Conservation (phyloP, 192 early-diverging fungal species). For the Rhizophagus clarus region DNA sequence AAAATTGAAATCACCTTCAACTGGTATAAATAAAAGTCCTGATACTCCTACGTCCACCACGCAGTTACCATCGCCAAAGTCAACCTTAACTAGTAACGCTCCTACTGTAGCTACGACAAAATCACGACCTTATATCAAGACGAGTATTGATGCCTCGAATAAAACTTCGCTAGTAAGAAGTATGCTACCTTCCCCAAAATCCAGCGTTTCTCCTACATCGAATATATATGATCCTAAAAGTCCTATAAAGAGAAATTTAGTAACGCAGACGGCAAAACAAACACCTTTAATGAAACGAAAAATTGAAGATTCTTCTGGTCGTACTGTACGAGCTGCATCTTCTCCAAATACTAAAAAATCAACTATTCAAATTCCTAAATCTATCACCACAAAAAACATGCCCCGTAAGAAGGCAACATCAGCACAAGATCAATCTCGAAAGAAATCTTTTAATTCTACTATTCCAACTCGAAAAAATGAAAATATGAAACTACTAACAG, state of each 20-base stretch:
- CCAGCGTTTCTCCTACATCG: neutral
- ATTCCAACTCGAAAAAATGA: neutral
- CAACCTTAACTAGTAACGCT: neutral
- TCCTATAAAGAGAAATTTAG: neutral
- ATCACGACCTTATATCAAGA: neutral
- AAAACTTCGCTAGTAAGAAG: neutral
- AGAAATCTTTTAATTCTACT: neutral
- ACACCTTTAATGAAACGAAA: neutral
- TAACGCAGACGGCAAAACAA: neutral
- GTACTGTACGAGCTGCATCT: conserved; percentile 3
- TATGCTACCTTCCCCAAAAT: neutral
- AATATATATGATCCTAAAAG: neutral
- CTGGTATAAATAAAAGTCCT: neutral
- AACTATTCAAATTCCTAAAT: neutral
- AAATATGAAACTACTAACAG: neutral
- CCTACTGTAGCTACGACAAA: neutral
- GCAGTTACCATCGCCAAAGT: neutral
- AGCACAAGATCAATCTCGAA: neutral
- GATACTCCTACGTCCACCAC: neutral
- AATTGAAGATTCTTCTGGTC: neutral
- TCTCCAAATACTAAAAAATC: neutral
- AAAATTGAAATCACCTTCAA: neutral
- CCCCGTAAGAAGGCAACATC: neutral
- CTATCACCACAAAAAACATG: neutral
- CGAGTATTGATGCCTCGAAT: neutral